A percentile compares a stretch with the other conserved stretches of the same genome.
phyloP scores from a whole-genome alignment of 495 filamentous ascomycete species.

The Penicillium fimorum region DNA sequence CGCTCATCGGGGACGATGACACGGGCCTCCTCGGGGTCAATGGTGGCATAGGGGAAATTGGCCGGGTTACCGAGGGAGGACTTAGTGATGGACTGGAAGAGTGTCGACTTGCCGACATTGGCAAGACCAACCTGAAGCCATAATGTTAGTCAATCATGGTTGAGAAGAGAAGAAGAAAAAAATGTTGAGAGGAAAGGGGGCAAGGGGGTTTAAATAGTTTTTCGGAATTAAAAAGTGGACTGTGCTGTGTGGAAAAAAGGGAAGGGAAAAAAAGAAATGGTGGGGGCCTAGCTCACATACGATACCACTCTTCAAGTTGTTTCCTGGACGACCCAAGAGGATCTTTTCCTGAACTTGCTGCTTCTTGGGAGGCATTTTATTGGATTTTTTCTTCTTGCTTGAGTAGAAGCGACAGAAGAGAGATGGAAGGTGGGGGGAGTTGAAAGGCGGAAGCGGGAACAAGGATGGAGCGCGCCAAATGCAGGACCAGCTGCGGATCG shows the following conservation, averaged over 20 bases:
- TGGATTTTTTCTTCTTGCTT: slow-evolving; percentile 47
- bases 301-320: slow-evolving; percentile 99
- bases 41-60: slow-evolving; percentile 99
- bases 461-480: slow-evolving; percentile 32
- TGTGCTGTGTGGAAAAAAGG: slow-evolving; percentile 36
- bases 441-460: slow-evolving; percentile 32
- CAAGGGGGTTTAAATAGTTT: slow-evolving; percentile 31
- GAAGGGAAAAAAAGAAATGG: slow-evolving; percentile 24
- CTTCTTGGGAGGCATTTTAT: slow-evolving; percentile 58
- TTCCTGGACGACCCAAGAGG: slow-evolving; percentile 87
- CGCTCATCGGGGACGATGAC: slow-evolving; percentile 97
- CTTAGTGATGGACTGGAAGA: slow-evolving; percentile 99
- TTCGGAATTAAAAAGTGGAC: slow-evolving; percentile 37
- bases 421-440: slow-evolving; percentile 32
- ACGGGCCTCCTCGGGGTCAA: slow-evolving; percentile 96
- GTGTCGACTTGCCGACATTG: slow-evolving; percentile 98
- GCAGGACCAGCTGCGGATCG: slow-evolving; percentile 54
- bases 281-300: slow-evolving; percentile 66
- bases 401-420: slow-evolving; percentile 43
- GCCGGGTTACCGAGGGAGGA: slow-evolving; percentile 96
- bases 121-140: slow-evolving; percentile 84
- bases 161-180: slow-evolving; percentile 17
- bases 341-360: slow-evolving; percentile 55
- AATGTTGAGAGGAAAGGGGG: slow-evolving; percentile 22
- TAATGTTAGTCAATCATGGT: slow-evolving; percentile 24